Conservation (phyloP, 352 stramenopile genomes). For the Phytophthora capsici region DNA sequence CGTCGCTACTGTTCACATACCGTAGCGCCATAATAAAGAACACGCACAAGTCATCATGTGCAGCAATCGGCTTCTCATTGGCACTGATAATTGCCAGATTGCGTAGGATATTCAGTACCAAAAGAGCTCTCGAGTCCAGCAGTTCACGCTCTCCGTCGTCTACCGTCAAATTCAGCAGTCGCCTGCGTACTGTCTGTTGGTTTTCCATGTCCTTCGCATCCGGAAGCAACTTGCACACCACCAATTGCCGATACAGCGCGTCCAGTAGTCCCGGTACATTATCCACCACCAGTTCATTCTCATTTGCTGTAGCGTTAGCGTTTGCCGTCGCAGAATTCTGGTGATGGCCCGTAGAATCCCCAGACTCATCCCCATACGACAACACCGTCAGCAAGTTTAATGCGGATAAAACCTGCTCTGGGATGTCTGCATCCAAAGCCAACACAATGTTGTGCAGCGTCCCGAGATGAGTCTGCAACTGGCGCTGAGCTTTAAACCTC, state of each 20-base stretch:
- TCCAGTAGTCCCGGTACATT: conserved; percentile 77
- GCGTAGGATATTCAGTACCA: conserved; percentile 81
- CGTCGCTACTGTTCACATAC: conserved; percentile 41
- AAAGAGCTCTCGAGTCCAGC: conserved; percentile 54
- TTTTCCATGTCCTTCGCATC: conserved; percentile 31
- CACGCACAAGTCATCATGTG: conserved; percentile 70
- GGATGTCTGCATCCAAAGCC: conserved; percentile 69
- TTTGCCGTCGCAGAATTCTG: conserved; percentile 19
- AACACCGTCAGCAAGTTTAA: conserved; percentile 79
- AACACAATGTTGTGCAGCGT: conserved; percentile 76
- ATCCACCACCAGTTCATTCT: conserved; percentile 71
- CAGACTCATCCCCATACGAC: conserved; percentile 50
- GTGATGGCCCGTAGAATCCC: conserved; percentile 27
- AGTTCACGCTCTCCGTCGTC: conserved; percentile 59
- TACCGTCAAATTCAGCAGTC: conserved; percentile 54
- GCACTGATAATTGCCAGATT: conserved; percentile 77
- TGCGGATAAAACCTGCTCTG: conserved; percentile 59
- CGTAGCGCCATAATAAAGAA: conserved; percentile 70
- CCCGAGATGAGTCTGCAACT: conserved; percentile 52
- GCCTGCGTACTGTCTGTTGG: conserved; percentile 24
- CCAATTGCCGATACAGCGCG: conserved; percentile 74
- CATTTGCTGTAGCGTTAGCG: conserved; percentile 38
- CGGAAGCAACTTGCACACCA: conserved; percentile 56
- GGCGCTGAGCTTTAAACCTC: conserved; percentile 66
- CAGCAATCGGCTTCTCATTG: conserved; percentile 70